Conservation (phyloP, 2,329 filamentous ascomycete species). For the Eutypella sp. region DNA sequence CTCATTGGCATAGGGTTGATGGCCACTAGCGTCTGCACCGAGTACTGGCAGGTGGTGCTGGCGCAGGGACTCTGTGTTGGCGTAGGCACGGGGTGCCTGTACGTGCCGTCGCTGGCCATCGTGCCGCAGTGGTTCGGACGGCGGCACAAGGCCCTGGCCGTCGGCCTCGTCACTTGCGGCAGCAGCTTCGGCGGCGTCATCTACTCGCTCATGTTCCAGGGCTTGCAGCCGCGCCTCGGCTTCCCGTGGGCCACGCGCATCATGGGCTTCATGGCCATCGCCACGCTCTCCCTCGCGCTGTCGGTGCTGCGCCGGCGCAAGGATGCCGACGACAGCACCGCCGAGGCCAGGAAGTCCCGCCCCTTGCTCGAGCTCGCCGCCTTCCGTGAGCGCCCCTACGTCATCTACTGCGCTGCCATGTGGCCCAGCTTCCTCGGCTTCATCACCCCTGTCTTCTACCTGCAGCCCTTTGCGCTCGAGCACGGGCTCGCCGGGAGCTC, state of each 20-base stretch:
- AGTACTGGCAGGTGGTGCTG: constrained; percentile 34
- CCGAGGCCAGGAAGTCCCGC: constrained; percentile 6
- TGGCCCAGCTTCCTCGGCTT: constrained; percentile 31
- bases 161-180: constrained; percentile 37
- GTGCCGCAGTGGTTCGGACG: constrained; percentile 36
- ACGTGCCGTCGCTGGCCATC: constrained; percentile 34
- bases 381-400: constrained; percentile 26
- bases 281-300: constrained; percentile 25
- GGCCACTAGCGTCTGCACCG: constrained; percentile 10
- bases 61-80: constrained; percentile 37
- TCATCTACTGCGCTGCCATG: constrained; percentile 27
- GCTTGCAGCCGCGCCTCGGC: constrained; percentile 21
- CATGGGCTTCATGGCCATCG: constrained; percentile 30
- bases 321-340: background rate
- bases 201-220: constrained; percentile 33
- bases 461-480: constrained; percentile 37
- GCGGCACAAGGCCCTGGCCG: constrained; percentile 34
- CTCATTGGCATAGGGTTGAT: constrained; percentile 26
- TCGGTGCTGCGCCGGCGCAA: constrained; percentile 22
- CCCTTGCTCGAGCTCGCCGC: constrained; percentile 25
- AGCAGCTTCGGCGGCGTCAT: constrained; percentile 34
- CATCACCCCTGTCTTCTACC: constrained; percentile 41
- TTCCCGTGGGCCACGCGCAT: constrained; percentile 32
- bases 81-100: constrained; percentile 35
- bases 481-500: constrained; percentile 24